Evolutionary conservation across 306 rosid species (phyloP).

Genomic region (Pyrus bretschneideri): DNA sequence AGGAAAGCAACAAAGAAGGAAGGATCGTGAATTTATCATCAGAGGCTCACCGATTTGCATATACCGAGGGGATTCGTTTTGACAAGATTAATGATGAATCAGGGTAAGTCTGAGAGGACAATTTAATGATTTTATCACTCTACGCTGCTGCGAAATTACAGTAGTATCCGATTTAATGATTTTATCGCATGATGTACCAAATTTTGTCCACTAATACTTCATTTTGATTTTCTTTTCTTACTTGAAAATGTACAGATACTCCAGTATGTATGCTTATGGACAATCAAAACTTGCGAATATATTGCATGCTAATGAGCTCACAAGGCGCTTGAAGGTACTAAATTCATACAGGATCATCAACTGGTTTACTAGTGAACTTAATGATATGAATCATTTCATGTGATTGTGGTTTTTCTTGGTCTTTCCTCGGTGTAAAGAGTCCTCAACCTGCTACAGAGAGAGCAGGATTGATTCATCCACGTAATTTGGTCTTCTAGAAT

Average conservation of each 20-base stretch:
- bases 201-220: background rate
- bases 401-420: background rate
- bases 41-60: conserved; percentile 55
- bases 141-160: background rate
- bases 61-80: conserved; percentile 54
- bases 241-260: conserved; percentile 37
- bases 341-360: background rate
- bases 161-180: background rate
- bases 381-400: background rate
- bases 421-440: background rate
- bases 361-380: background rate
- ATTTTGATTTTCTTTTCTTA: background rate
- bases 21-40: conserved; percentile 76
- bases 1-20: conserved; percentile 60
- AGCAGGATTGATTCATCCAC: background rate
- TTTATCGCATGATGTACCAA: background rate
- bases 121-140: background rate
- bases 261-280: conserved; percentile 58
- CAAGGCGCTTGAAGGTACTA: conserved; percentile 60
- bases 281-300: conserved; percentile 90
- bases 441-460: background rate
- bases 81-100: conserved; percentile 66
- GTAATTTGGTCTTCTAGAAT: background rate
- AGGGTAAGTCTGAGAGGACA: conserved; percentile 38
- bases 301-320: conserved; percentile 69